Percentiles rank a stretch among this genome's conserved stretches.
Evolutionary conservation across 257 asterid genomes (phyloP).

Genomic region (Anisodus tanguticus): DNA sequence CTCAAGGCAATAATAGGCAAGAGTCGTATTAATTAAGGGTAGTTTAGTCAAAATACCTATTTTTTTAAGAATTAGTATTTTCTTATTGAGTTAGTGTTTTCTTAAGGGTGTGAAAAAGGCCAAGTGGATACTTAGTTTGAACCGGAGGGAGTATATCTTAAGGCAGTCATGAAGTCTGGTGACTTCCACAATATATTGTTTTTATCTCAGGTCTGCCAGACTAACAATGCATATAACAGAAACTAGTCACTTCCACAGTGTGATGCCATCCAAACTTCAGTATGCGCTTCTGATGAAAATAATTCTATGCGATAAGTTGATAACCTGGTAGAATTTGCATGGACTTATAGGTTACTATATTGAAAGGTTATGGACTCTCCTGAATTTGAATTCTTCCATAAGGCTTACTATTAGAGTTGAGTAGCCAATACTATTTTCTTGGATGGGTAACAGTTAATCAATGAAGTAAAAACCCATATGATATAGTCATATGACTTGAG

Average conservation of each 20-base stretch:
- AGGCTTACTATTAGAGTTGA: background rate
- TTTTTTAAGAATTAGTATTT: no score
- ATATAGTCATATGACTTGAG: background rate
- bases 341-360: background rate
- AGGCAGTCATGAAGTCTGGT: background rate
- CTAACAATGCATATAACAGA: background rate
- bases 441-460: background rate
- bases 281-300: background rate
- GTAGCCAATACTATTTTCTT: background rate
- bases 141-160: no score
- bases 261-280: background rate
- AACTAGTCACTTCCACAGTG: background rate
- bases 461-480: background rate
- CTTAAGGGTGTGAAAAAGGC: no score
- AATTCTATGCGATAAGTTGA: background rate
- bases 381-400: background rate
- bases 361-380: background rate
- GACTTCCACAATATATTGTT: background rate
- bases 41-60: no score
- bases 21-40: no score
- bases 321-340: background rate
- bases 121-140: no score
- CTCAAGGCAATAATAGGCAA: no score
- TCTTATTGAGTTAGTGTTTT: no score
- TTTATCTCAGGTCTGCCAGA: slow-evolving; percentile 2